Conservation (phyloP, 202 grass and related monocot genomes). For the Panicum virgatum region DNA sequence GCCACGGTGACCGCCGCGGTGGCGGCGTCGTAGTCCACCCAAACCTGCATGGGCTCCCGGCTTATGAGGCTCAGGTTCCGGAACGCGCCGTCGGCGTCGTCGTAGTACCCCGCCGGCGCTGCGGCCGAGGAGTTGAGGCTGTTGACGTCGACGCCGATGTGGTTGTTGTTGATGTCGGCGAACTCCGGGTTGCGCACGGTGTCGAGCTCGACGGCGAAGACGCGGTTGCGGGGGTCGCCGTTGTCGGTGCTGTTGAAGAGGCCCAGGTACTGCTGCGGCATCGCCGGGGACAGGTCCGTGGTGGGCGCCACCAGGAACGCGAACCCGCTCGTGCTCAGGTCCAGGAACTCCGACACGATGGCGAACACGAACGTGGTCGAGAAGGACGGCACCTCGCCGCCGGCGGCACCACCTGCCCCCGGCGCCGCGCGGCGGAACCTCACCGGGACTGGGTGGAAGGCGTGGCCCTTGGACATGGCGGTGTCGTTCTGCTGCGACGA, state of each 20-base stretch:
- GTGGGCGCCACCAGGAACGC: slow-evolving; percentile 57
- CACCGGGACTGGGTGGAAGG: slow-evolving; percentile 51
- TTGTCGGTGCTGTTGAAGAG: slow-evolving; percentile 50
- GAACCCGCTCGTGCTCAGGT: slow-evolving; percentile 67
- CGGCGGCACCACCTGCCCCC: not conserved
- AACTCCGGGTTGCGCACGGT: slow-evolving; percentile 71
- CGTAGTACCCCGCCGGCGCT: slow-evolving; percentile 47
- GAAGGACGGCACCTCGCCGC: slow-evolving; percentile 42
- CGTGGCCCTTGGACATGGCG: slow-evolving; percentile 47
- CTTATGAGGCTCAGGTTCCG: slow-evolving; percentile 47
- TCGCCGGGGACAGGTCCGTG: slow-evolving; percentile 45
- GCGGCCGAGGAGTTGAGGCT: slow-evolving; percentile 47
- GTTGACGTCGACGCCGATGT: slow-evolving; percentile 75
- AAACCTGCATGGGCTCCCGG: slow-evolving; percentile 55
- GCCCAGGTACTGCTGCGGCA: slow-evolving; percentile 61
- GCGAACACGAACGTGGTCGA: slow-evolving; percentile 77
- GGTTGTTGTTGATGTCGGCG: slow-evolving; percentile 68
- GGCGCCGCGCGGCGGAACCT: slow-evolving; percentile 17
- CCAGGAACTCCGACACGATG: slow-evolving; percentile 63
- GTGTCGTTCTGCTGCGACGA: slow-evolving; percentile 38
- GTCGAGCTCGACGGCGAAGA: slow-evolving; percentile 77
- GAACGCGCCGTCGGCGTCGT: slow-evolving; percentile 30
- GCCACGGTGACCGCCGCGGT: slow-evolving; percentile 41
- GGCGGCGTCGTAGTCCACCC: slow-evolving; percentile 63
- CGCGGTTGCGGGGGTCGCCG: slow-evolving; percentile 54